Conservation (phyloP, 768 basidiomycete genomes). For the Macrocybe gigantea region DNA sequence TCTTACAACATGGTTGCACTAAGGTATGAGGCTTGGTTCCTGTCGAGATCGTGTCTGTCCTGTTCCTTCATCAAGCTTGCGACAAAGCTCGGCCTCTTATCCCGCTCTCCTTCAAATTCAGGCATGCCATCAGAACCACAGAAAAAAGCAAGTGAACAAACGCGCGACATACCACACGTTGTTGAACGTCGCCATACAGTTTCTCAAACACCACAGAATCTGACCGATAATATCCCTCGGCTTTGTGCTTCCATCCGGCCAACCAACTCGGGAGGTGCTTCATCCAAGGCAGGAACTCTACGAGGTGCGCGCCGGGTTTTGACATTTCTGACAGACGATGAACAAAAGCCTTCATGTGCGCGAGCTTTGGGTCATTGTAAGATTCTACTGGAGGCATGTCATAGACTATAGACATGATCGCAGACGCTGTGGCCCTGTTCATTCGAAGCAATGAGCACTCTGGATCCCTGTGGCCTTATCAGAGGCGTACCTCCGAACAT, state of each 20-base stretch:
- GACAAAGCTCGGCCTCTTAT: not conserved
- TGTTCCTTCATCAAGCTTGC: not conserved
- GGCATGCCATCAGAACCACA: not conserved
- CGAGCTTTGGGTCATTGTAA: slow-evolving; percentile 9
- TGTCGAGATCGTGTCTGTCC: not conserved
- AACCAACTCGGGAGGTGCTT: slow-evolving; percentile 20
- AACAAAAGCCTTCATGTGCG: slow-evolving; percentile 13
- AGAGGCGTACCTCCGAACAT: not conserved
- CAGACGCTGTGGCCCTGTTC: slow-evolving; percentile 8
- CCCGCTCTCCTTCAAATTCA: too few relatives aligned
- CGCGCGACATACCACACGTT: slow-evolving; percentile 2
- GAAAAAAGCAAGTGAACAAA: not conserved
- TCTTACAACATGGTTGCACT: slow-evolving; percentile 9
- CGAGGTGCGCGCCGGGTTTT: slow-evolving; percentile 24
- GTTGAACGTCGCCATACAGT: slow-evolving; percentile 10
- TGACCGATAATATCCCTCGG: slow-evolving; percentile 11
- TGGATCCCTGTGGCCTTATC: not conserved
- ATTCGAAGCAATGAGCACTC: not conserved
- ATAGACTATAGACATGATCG: slow-evolving; percentile 10
- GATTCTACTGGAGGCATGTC: slow-evolving; percentile 7
- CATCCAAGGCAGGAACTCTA: slow-evolving; percentile 27
- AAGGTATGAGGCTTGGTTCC: slow-evolving; percentile 3
- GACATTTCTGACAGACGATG: slow-evolving; percentile 16
- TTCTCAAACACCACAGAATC: slow-evolving; percentile 17
- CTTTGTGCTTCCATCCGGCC: slow-evolving; percentile 23